Evolutionary conservation across 371 early-diverging fungal genomes (phyloP).

Genomic region (Rhizopus delemar): DNA sequence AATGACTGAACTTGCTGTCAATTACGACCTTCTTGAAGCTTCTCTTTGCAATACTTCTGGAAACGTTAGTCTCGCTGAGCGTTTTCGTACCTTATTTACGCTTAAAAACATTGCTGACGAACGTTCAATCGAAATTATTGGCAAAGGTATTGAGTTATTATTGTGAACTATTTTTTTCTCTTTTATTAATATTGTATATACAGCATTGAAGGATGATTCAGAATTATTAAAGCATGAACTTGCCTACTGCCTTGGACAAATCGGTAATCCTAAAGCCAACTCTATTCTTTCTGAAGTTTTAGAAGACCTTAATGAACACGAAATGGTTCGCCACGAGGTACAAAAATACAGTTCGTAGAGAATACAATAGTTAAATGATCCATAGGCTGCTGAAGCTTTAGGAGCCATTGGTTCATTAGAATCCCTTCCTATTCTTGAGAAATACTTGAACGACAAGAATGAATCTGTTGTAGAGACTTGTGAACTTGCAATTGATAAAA

Average conservation of each 20-base stretch:
- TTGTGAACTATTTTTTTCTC: neutral
- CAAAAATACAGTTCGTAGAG: neutral
- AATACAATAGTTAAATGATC: too few species aligned
- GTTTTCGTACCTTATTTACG: constrained; percentile 96
- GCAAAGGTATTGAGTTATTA: constrained; percentile 62
- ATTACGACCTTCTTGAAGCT: constrained; percentile 52
- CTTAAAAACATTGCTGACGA: constrained; percentile 85
- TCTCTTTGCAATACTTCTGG: constrained; percentile 65
- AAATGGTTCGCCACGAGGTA: constrained; percentile 98
- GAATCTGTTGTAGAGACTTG: constrained; percentile 92
- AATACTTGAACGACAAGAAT: constrained; percentile 68
- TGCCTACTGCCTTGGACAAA: constrained; percentile 99
- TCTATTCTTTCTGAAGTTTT: constrained; percentile 71
- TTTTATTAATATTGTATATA: neutral
- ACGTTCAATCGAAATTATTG: constrained; percentile 81
- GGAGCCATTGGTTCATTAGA: constrained; percentile 86
- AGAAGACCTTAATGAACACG: constrained; percentile 74
- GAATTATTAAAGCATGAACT: constrained; percentile 98
- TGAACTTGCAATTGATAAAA: constrained; percentile 89
- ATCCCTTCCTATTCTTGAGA: constrained; percentile 70
- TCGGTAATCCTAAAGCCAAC: constrained; percentile 85
- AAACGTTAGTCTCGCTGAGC: constrained; percentile 69
- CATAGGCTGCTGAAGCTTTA: constrained; percentile 94
- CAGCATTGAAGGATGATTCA: constrained; percentile 84
- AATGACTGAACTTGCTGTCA: constrained; percentile 26